A percentile compares a stretch with the other conserved stretches of the same genome.
phyloP scores from a whole-genome alignment of 1,139 yeast species.

The Suhomyces wounanorum region DNA sequence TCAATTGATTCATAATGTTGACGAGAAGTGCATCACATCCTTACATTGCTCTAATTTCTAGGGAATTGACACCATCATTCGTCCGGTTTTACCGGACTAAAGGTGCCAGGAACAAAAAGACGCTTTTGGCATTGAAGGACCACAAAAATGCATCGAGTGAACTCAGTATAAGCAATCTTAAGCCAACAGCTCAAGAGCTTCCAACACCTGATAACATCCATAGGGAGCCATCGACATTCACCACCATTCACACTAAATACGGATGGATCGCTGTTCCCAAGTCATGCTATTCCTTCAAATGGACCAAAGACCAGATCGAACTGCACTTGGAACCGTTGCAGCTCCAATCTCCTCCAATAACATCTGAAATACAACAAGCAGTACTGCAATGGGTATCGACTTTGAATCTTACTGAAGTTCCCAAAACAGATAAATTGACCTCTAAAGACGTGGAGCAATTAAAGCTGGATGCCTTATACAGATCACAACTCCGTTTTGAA shows the following conservation, averaged over 20 bases:
- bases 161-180: not conserved
- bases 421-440: constrained; percentile 23
- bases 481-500: constrained; percentile 27
- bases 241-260: constrained; percentile 26
- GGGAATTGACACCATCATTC: not conserved
- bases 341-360: not conserved
- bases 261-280: constrained; percentile 41
- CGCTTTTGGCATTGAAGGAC: not conserved
- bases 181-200: constrained; percentile 1
- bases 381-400: constrained; percentile 26
- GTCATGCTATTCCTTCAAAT: constrained; percentile 27
- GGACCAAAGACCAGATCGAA: constrained; percentile 27
- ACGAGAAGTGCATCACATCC: not conserved
- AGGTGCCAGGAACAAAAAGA: constrained; percentile 8
- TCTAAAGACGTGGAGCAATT: constrained; percentile 20
- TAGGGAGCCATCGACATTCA: constrained; percentile 19
- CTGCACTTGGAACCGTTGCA: not conserved
- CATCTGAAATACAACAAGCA: constrained; percentile 5
- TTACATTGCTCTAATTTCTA: not conserved
- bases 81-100: constrained; percentile 7
- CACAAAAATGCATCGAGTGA: not conserved
- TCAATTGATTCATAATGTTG: not conserved
- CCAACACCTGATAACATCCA: constrained; percentile 17
- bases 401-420: constrained; percentile 20
- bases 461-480: constrained; percentile 25